Evolutionary conservation across 305 asterid genomes (phyloP).

Genomic region (Fraxinus sp.): DNA sequence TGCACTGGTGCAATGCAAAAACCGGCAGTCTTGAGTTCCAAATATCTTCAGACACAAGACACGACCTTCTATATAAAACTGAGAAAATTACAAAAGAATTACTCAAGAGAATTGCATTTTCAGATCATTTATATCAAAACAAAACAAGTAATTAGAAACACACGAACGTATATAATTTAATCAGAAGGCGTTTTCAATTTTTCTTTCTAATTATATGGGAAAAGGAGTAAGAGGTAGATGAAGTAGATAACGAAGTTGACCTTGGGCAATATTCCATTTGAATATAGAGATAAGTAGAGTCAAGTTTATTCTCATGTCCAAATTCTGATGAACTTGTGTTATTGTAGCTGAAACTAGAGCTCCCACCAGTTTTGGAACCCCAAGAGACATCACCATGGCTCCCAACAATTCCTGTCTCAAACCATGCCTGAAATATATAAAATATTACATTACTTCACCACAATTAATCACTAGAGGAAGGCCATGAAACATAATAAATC

Average conservation of each 20-base stretch:
- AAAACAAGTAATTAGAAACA: not conserved
- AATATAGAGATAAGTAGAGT: conserved; percentile 85
- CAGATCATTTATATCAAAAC: not conserved
- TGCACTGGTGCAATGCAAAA: not conserved
- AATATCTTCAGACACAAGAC: not conserved
- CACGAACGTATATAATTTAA: not conserved
- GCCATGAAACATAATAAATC: not conserved
- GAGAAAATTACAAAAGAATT: not conserved
- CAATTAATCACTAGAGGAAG: not conserved
- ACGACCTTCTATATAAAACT: not conserved
- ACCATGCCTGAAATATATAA: conserved; percentile 82
- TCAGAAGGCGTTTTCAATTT: not conserved
- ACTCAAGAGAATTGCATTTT: not conserved
- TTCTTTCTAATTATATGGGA: conserved; percentile 7
- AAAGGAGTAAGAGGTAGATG: not conserved
- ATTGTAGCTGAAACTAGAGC: conserved; percentile 69
- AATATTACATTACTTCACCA: conserved; percentile 19
- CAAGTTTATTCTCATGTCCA: conserved; percentile 59
- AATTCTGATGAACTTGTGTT: conserved; percentile 60
- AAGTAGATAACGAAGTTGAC: conserved; percentile 35
- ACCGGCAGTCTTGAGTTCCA: not conserved
- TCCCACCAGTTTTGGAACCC: conserved; percentile 62
- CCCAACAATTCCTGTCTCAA: conserved; percentile 77
- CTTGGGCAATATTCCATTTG: conserved; percentile 99
- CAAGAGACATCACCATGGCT: conserved; percentile 47